These are phyloP conservation scores for Salix purpurea DNA, from an alignment of 345 rosid genomes.

Conservation along the genomic window DNA sequence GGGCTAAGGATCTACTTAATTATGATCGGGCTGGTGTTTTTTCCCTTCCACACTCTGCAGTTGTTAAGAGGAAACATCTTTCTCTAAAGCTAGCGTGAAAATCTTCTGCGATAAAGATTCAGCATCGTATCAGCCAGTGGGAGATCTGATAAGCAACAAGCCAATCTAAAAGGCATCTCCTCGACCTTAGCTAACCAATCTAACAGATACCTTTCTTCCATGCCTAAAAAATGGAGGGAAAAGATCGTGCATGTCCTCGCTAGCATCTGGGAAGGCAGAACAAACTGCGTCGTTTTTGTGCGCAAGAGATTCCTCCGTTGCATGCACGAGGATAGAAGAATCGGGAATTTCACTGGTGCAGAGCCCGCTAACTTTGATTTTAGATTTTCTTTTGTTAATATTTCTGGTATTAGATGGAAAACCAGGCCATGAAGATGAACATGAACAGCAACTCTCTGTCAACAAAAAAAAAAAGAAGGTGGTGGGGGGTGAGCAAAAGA, in stretches of 20 bases:
- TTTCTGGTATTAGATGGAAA: neutral
- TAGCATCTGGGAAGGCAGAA: neutral
- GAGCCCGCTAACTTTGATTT: neutral
- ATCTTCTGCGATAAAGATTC: neutral
- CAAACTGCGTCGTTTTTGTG: neutral
- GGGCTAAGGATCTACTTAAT: too few relatives aligned
- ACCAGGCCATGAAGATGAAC: neutral
- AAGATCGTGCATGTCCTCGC: neutral
- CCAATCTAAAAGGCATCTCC: neutral
- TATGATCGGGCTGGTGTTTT: too few relatives aligned
- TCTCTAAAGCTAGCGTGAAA: neutral
- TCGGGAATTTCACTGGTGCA: neutral
- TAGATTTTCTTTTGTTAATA: neutral
- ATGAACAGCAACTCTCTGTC: too few relatives aligned
- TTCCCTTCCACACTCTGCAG: too few relatives aligned
- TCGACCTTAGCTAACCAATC: neutral
- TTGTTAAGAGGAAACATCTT: too few relatives aligned
- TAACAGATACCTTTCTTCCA: neutral
- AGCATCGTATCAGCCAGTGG: too few relatives aligned
- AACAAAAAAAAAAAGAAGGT: too few relatives aligned
- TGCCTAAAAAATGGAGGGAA: neutral
- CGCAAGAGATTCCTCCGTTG: too few relatives aligned
- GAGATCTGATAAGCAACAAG: too few relatives aligned
- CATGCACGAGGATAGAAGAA: too few relatives aligned
- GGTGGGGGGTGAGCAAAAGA: too few relatives aligned